A percentile compares a stretch with the other conserved stretches of the same genome.
phyloP scores from a whole-genome alignment of 2,329 filamentous ascomycete genomes.

The Aspergillus melleus region DNA sequence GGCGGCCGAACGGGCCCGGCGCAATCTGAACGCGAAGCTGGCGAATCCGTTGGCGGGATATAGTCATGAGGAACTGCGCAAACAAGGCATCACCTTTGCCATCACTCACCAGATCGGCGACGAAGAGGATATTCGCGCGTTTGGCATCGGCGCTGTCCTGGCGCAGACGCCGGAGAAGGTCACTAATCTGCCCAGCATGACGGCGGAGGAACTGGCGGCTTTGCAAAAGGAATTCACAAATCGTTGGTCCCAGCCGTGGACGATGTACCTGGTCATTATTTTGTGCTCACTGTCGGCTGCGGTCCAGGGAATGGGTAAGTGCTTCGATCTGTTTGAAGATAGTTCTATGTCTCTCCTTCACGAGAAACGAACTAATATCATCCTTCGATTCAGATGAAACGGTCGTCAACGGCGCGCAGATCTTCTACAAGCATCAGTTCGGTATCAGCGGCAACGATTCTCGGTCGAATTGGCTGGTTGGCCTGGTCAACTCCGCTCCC shows the following conservation, averaged over 20 bases:
- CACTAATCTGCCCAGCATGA: slow-evolving; percentile 48
- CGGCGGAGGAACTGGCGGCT: slow-evolving; percentile 6
- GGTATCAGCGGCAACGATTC: slow-evolving; percentile 18
- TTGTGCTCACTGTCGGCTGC: slow-evolving; percentile 32
- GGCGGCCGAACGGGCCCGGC: slow-evolving; percentile 41
- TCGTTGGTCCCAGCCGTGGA: slow-evolving; percentile 15
- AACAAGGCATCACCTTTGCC: slow-evolving; percentile 61
- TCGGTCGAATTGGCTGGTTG: slow-evolving; percentile 59
- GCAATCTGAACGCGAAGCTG: slow-evolving; percentile 51
- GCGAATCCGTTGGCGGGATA: slow-evolving; percentile 55
- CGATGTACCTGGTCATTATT: slow-evolving; percentile 19
- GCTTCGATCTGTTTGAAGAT: neutral
- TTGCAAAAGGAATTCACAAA: slow-evolving; percentile 12
- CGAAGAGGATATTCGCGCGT: slow-evolving; percentile 59
- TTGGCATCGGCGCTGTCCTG: slow-evolving; percentile 60
- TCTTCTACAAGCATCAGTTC: slow-evolving; percentile 4
- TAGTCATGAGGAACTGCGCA: slow-evolving; percentile 52
- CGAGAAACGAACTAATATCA: neutral
- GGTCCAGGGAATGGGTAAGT: slow-evolving; percentile 61
- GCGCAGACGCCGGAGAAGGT: slow-evolving; percentile 56
- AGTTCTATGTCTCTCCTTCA: neutral
- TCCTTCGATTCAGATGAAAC: slow-evolving; percentile 37
- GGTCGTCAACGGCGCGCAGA: slow-evolving; percentile 9
- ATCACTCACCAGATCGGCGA: slow-evolving; percentile 55
- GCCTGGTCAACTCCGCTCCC: slow-evolving; percentile 59